Percentiles rank a stretch among this genome's conserved stretches.
phyloP scores from a whole-genome alignment of 495 filamentous ascomycete genomes.

The Pyrenopolyporus hunteri region DNA sequence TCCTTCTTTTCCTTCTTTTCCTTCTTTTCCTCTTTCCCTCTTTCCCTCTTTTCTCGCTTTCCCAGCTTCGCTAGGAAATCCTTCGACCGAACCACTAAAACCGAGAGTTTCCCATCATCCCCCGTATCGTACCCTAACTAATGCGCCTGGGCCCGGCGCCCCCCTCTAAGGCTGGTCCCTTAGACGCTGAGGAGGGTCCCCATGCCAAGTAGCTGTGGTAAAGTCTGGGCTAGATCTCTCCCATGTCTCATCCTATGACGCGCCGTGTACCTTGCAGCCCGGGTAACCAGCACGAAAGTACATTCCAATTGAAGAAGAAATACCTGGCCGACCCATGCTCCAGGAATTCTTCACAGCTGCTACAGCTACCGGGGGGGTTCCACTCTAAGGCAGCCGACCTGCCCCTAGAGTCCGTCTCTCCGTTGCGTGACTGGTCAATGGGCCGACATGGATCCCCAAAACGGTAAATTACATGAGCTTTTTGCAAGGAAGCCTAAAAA shows the following conservation, averaged over 20 bases:
- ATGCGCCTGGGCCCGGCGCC: background rate
- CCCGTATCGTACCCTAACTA: constrained; percentile 15
- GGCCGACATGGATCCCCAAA: constrained; percentile 16
- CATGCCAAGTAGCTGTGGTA: no score
- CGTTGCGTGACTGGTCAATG: constrained; percentile 17
- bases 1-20: no score
- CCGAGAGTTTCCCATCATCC: constrained; percentile 17
- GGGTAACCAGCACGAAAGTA: background rate
- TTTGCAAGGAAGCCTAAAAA: constrained; percentile 4
- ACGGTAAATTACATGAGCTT: constrained; percentile 31
- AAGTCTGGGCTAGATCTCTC: constrained; percentile 28
- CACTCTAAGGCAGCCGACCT: constrained; percentile 26
- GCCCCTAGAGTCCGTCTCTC: constrained; percentile 9
- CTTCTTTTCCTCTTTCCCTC: no score
- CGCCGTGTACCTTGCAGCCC: constrained; percentile 12
- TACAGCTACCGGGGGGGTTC: background rate
- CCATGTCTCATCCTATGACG: constrained; percentile 20
- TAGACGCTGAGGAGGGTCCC: no score
- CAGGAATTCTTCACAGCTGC: constrained; percentile 21
- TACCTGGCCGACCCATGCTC: background rate
- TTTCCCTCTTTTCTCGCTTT: background rate
- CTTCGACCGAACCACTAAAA: constrained; percentile 16
- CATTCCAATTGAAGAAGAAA: constrained; percentile 8
- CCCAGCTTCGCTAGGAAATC: background rate
- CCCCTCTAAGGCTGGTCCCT: background rate